Percentiles rank a stretch among this genome's conserved stretches.
Conservation (phyloP, 805 yeast genomes). For the Yarrowia sp. region DNA sequence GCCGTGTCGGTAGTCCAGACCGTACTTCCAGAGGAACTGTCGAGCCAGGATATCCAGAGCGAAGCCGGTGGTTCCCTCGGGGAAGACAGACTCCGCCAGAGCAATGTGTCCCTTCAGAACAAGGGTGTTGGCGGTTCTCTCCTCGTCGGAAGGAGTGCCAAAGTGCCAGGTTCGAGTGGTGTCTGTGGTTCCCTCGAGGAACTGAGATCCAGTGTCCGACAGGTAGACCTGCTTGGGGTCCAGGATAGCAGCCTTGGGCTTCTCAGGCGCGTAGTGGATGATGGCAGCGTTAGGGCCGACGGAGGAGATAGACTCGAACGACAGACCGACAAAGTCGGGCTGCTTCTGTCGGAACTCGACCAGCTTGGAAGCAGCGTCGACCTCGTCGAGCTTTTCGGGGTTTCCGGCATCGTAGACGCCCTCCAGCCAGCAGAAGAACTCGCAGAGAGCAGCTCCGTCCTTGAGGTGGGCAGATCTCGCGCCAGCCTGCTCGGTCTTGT, state of each 20-base stretch:
- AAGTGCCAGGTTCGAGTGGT: conserved; percentile 86
- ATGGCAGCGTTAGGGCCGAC: conserved; percentile 76
- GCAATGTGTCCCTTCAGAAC: conserved; percentile 92
- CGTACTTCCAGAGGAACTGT: conserved; percentile 75
- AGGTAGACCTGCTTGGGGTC: conserved; percentile 68
- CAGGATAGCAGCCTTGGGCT: conserved; percentile 54
- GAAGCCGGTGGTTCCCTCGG: conserved; percentile 70
- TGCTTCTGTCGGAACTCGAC: conserved; percentile 44
- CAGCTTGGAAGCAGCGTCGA: conserved; percentile 55
- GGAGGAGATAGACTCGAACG: conserved; percentile 72
- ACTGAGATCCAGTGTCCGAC: conserved; percentile 90
- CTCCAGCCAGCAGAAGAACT: conserved; percentile 83
- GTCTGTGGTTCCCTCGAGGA: conserved; percentile 92
- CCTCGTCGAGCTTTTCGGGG: conserved; percentile 49
- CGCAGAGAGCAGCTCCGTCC: conserved; percentile 75
- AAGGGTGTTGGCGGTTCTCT: conserved; percentile 67
- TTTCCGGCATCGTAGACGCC: conserved; percentile 45
- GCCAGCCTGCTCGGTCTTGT: conserved; percentile 65
- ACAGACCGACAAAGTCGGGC: conserved; percentile 52
- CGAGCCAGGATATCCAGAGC: conserved; percentile 81
- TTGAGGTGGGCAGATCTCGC: conserved; percentile 73
- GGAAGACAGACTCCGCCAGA: conserved; percentile 75
- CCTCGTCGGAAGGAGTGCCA: conserved; percentile 54
- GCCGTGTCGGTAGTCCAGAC: conserved; percentile 88
- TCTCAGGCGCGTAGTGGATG: conserved; percentile 68